Base-by-base conservation (phyloP, 352 stramenopile species). In the Phytophthora quininea region DNA sequence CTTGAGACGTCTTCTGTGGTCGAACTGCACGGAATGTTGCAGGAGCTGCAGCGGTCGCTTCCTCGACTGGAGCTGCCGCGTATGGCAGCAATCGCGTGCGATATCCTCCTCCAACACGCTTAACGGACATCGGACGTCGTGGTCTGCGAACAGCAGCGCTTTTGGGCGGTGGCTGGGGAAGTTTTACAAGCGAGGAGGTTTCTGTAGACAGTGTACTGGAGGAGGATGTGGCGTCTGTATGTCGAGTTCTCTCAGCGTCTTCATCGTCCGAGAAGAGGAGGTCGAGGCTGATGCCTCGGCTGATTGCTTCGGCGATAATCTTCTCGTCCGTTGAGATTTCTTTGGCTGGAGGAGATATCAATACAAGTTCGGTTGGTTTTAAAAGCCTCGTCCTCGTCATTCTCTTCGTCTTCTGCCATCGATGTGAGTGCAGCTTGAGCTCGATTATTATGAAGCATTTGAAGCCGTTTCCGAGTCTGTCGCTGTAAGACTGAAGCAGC, bases 91-190 rank as follows among this genome's bases (percentile, higher is more conserved):
- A 52, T 10, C 69, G 80, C 3, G 74, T 59, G 35, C 79, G 77
- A 47, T 89, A 92, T 7, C 84, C 84, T 35, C 84, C 84, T 4
- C 84, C 84, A 1, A 90, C 84, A 32, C 76, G 76, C 48, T 84
- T 84, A 43, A 84, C 69, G 10, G 69, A 73, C 51, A 80, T 69
- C 53, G 37, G 74, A 38, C 60, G 47, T 43, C 37, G 56, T 1
- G 59, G 55, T 43, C 68, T 33, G 10, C 30, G 51, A 12, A 43
- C 38, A 27, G 56, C 33, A 35, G 62, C 29, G n/a, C 19, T 4
- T n/a, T 61, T 59, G 3, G 48, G 46, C 35, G 68, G 68, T 35
- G 68, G 68, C 46, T 69, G 68, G 1, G 68, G 58, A 27, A 58
- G 42, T 46, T 69, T 59, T 29, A 3, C 15, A 5, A 24, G 4